These are phyloP conservation scores for Colletotrichum paranaense DNA, from an alignment of 2,329 filamentous ascomycete genomes.

Conservation along the genomic window DNA sequence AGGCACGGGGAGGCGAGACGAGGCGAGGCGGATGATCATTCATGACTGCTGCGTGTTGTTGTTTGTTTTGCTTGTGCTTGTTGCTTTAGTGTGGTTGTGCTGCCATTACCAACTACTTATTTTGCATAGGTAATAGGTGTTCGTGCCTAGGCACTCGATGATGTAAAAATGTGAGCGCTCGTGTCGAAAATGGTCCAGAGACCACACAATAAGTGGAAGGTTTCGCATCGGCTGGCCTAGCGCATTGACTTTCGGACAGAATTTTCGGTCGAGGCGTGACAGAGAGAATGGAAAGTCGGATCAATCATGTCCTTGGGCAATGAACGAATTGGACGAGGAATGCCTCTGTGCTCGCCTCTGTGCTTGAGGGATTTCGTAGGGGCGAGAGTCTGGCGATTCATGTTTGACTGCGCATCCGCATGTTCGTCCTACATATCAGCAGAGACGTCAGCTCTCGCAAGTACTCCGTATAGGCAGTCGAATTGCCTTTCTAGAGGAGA, in stretches of 20 bases:
- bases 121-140: too few relatives aligned
- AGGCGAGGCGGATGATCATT: not conserved
- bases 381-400: not conserved
- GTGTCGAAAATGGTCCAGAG: not conserved
- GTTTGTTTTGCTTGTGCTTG: slow-evolving; percentile 17
- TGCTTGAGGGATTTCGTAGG: not conserved
- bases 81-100: not conserved
- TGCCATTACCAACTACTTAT: not conserved
- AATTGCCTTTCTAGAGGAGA: not conserved
- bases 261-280: not conserved
- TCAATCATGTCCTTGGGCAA: not conserved
- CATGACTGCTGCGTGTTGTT: not conserved
- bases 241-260: slow-evolving; percentile 13
- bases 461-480: not conserved
- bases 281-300: not conserved
- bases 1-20: not conserved
- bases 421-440: slow-evolving; percentile 1
- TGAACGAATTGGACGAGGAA: not conserved
- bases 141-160: not conserved
- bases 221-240: slow-evolving; percentile 3
- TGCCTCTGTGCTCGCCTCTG: not conserved
- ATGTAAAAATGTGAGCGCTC: not conserved
- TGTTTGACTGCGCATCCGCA: not conserved
- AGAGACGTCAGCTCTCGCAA: not conserved
- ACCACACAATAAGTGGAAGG: slow-evolving; percentile 3